A percentile compares a stretch with the other conserved stretches of the same genome.
These are phyloP conservation scores for Lipomyces kockii DNA, from an alignment of 805 yeast species.

Conservation along the genomic window DNA sequence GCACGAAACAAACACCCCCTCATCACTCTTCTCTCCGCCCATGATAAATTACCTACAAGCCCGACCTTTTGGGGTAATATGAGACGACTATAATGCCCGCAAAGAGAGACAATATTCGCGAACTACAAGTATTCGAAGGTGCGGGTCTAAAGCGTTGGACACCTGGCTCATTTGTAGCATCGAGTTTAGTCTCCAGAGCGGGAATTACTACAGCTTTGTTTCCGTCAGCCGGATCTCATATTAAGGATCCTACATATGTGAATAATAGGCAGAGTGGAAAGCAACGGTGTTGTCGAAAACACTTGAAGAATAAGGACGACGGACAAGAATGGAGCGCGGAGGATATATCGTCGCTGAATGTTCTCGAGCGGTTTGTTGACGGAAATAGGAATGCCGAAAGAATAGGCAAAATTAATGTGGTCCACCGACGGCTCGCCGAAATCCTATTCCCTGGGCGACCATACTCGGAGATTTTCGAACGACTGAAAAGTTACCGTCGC, in stretches of 20 bases:
- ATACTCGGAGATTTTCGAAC: background rate
- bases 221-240: background rate
- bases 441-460: background rate
- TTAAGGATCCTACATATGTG: background rate
- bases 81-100: background rate
- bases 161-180: background rate
- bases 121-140: background rate
- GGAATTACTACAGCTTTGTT: background rate
- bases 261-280: background rate
- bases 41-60: background rate
- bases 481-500: background rate
- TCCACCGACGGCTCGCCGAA: background rate
- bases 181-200: background rate
- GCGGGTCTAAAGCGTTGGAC: constrained; percentile 1
- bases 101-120: background rate
- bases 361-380: background rate
- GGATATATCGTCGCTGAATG: background rate
- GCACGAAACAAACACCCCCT: too few species aligned
- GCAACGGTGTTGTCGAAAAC: background rate
- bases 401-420: background rate
- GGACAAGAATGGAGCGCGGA: background rate
- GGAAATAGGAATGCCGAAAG: background rate
- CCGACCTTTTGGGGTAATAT: background rate
- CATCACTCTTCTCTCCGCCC: too few species aligned
- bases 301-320: background rate